phyloP scores from a whole-genome alignment of 495 filamentous ascomycete species.

The Haplographium delicatum region DNA sequence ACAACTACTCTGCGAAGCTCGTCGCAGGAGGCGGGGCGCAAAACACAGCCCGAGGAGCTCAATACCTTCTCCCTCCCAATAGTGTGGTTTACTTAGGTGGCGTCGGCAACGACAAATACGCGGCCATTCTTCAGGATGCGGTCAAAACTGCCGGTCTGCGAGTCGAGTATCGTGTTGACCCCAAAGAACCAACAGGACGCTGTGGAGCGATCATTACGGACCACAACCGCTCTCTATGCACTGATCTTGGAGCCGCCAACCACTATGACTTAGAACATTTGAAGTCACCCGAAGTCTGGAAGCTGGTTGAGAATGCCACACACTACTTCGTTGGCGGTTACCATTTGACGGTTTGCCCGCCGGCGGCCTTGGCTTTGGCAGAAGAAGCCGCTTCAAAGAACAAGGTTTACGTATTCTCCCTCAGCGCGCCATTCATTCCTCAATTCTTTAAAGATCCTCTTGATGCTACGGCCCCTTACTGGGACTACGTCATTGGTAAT shows the following conservation, averaged over 20 bases:
- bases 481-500: slow-evolving; percentile 95
- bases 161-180: slow-evolving; percentile 89
- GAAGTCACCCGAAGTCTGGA: slow-evolving; percentile 86
- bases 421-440: slow-evolving; percentile 91
- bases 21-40: slow-evolving; percentile 96
- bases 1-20: slow-evolving; percentile 81
- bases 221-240: slow-evolving; percentile 88
- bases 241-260: slow-evolving; percentile 93
- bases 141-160: slow-evolving; percentile 74
- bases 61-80: slow-evolving; percentile 87
- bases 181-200: slow-evolving; percentile 75
- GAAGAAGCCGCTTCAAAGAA: slow-evolving; percentile 83
- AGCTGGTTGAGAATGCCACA: slow-evolving; percentile 78
- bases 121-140: slow-evolving; percentile 74
- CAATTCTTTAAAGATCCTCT: slow-evolving; percentile 97
- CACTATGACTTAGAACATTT: slow-evolving; percentile 94
- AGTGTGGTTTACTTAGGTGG: slow-evolving; percentile 90
- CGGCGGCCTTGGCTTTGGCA: slow-evolving; percentile 80
- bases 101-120: slow-evolving; percentile 87
- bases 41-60: slow-evolving; percentile 94
- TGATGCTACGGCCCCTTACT: slow-evolving; percentile 78
- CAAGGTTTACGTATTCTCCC: slow-evolving; percentile 85
- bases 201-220: slow-evolving; percentile 97
- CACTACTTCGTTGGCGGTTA: slow-evolving; percentile 92
- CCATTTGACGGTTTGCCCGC: slow-evolving; percentile 83